These are phyloP conservation scores for Paramecium bursaria DNA, from an alignment of 73 alveolate genomes.

Conservation along the genomic window DNA sequence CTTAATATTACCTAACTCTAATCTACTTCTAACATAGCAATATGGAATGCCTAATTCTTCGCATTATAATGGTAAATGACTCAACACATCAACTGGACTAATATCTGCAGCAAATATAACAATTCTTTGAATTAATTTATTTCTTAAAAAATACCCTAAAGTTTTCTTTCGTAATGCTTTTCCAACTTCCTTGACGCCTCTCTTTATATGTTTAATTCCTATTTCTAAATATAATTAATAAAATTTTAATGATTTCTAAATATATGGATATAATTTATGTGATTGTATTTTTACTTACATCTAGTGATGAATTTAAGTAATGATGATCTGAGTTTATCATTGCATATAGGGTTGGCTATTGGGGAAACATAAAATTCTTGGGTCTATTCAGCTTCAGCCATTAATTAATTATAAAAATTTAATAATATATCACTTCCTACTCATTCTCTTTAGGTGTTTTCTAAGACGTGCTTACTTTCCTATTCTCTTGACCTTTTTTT, in stretches of 20 bases:
- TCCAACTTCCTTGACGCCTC: conserved; percentile 92
- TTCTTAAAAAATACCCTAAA: conserved; percentile 67
- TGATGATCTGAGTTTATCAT: conserved; percentile 79
- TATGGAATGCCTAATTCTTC: conserved; percentile 89
- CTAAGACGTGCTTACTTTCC: background rate
- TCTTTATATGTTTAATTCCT: conserved; percentile 75
- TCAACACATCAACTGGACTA: conserved; percentile 90
- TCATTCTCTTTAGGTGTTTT: background rate
- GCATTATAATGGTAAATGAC: conserved; percentile 90
- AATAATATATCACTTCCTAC: background rate
- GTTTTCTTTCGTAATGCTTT: conserved; percentile 84
- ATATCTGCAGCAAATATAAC: conserved; percentile 89
- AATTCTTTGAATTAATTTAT: conserved; percentile 58
- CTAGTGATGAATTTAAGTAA: conserved; percentile 83
- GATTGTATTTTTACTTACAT: conserved; percentile 55
- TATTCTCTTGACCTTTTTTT: background rate
- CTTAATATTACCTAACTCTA: conserved; percentile 77
- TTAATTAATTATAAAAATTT: background rate
- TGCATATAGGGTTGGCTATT: conserved; percentile 89
- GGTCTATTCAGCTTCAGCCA: conserved; percentile 66
- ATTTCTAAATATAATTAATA: conserved; percentile 35
- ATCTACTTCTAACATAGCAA: conserved; percentile 89
- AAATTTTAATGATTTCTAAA: background rate
- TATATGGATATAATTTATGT: background rate
- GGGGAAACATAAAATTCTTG: conserved; percentile 84